Evolutionary conservation across 2,329 filamentous ascomycete species (phyloP).

Genomic region (Curvularia lunata): DNA sequence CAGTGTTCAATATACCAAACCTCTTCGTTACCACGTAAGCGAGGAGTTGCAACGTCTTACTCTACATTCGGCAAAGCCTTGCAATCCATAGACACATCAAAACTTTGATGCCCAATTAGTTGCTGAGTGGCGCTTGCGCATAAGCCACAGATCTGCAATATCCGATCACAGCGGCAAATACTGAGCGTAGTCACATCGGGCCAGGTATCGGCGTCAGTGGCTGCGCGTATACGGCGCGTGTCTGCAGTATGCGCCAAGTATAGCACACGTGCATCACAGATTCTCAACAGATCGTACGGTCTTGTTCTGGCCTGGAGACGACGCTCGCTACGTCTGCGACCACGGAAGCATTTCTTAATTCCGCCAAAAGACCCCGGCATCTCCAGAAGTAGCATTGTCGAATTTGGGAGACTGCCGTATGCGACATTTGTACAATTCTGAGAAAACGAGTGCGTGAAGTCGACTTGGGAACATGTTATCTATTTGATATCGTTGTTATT

Average conservation of each 20-base stretch:
- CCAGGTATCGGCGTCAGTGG: slow-evolving; percentile 1
- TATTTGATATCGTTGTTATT: not conserved
- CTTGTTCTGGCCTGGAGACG: not conserved
- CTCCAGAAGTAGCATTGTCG: not conserved
- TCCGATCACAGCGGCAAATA: not conserved
- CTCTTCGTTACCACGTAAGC: not conserved
- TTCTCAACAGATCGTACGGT: slow-evolving; percentile 5
- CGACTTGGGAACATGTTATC: not conserved
- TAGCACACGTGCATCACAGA: not conserved
- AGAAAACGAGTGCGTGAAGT: not conserved
- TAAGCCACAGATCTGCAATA: not conserved
- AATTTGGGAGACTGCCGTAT: not conserved
- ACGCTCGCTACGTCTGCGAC: not conserved
- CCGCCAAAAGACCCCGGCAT: not conserved
- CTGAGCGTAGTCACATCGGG: not conserved
- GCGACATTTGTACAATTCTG: not conserved
- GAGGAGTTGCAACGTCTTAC: not conserved
- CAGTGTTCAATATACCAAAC: no score
- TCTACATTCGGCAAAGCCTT: not conserved
- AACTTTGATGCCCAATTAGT: not conserved
- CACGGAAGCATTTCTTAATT: not conserved
- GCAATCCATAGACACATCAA: not conserved
- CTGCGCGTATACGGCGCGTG: slow-evolving; percentile 5
- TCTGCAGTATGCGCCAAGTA: slow-evolving; percentile 6
- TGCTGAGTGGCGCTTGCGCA: not conserved